Conservation (phyloP, 139 green algal genomes). For the Volvox reticuliferus region DNA sequence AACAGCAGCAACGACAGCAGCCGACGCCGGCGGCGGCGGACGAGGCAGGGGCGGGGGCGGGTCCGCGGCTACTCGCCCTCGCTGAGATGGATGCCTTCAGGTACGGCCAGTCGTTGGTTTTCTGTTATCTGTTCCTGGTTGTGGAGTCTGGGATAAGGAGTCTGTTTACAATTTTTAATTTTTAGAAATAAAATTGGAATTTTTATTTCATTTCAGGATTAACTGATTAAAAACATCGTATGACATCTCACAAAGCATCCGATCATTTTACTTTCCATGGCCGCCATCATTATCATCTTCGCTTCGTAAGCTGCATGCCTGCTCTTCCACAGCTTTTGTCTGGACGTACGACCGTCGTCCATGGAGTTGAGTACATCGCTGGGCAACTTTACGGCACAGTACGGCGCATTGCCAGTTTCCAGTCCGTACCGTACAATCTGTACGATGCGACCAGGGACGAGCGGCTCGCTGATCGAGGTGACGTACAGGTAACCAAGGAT, state of each 20-base stretch:
- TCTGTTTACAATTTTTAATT: no score
- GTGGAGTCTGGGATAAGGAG: no score
- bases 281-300: no score
- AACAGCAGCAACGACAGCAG: constrained; percentile 27
- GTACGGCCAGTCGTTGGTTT: neutral
- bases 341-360: constrained; percentile 57
- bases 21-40: neutral
- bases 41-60: neutral
- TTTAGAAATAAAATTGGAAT: no score
- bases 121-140: neutral
- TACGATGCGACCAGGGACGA: constrained; percentile 62
- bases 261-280: no score
- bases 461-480: constrained; percentile 81
- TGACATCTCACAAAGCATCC: no score
- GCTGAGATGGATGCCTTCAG: constrained; percentile 73
- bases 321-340: constrained; percentile 7
- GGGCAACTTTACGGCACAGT: constrained; percentile 81
- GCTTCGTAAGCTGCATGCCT: neutral
- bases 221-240: no score
- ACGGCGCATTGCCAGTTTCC: constrained; percentile 65
- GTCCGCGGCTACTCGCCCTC: neutral
- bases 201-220: no score
- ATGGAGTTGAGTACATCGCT: constrained; percentile 68
- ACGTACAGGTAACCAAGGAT: constrained; percentile 55
- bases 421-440: constrained; percentile 78